A percentile compares a stretch with the other conserved stretches of the same genome.
These are phyloP conservation scores for Tetrapisispora iriomotensis DNA, from an alignment of 805 yeast species.

Conservation along the genomic window DNA sequence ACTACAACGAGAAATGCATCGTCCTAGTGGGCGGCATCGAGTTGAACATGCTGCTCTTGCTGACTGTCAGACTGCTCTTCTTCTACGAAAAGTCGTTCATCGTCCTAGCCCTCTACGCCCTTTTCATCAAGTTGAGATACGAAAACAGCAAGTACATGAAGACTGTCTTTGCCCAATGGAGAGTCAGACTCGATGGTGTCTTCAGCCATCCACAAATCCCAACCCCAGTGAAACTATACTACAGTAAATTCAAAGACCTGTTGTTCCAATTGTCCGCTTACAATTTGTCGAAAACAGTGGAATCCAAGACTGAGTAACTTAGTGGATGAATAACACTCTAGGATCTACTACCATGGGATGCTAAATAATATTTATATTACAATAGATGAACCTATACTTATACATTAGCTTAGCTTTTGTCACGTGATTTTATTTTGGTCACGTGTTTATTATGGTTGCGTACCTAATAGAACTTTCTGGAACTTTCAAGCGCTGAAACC, in stretches of 20 bases:
- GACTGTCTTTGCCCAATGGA: conserved; percentile 56
- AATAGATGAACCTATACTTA: no score
- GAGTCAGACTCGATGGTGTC: conserved; percentile 53
- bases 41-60: conserved; percentile 33
- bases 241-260: conserved; percentile 35
- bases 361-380: no score
- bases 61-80: conserved; percentile 44
- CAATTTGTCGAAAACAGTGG: conserved; percentile 1
- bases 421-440: no score
- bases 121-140: conserved; percentile 67
- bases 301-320: neutral
- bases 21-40: conserved; percentile 52
- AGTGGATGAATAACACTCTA: no score
- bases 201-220: conserved; percentile 47
- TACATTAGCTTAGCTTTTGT: no score
- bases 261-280: conserved; percentile 3
- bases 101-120: conserved; percentile 41
- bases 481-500: no score
- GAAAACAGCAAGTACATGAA: conserved; percentile 70
- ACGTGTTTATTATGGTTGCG: no score
- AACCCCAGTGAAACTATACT: conserved; percentile 33
- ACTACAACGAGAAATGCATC: conserved; percentile 52
- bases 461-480: no score
- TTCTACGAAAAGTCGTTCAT: conserved; percentile 57
- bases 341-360: no score